These are phyloP conservation scores for Beauveria pseudobassiana DNA, from an alignment of 2,329 filamentous ascomycete species.

Conservation along the genomic window DNA sequence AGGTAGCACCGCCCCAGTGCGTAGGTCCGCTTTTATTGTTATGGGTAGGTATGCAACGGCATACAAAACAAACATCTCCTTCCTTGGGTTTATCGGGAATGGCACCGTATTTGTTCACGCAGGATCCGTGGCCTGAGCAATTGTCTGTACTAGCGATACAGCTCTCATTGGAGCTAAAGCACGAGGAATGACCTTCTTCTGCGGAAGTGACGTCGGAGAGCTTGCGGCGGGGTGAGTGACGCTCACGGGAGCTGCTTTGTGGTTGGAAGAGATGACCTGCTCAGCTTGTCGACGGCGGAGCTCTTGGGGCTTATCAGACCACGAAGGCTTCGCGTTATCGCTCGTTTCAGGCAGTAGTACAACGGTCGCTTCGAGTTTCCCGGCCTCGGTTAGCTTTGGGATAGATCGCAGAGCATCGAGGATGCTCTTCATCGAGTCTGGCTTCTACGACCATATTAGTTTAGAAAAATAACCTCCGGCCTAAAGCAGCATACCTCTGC, in stretches of 20 bases:
- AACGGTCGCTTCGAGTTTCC: slow-evolving; percentile 49
- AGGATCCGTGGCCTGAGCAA: slow-evolving; percentile 78
- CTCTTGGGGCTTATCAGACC: slow-evolving; percentile 34
- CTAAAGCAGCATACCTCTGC: slow-evolving; percentile 29
- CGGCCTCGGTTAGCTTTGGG: slow-evolving; percentile 35
- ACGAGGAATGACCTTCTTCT: slow-evolving; percentile 49
- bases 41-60: slow-evolving; percentile 60
- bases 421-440: slow-evolving; percentile 21
- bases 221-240: slow-evolving; percentile 16
- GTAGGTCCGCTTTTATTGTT: slow-evolving; percentile 52
- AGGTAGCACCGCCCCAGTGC: slow-evolving; percentile 77
- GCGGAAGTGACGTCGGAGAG: slow-evolving; percentile 29
- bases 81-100: slow-evolving; percentile 18
- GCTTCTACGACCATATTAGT: slow-evolving; percentile 27
- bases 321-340: slow-evolving; percentile 29
- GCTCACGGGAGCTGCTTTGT: slow-evolving; percentile 20
- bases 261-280: slow-evolving; percentile 34
- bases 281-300: slow-evolving; percentile 43
- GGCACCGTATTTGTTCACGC: slow-evolving; percentile 55
- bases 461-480: background rate
- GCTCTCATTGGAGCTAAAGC: slow-evolving; percentile 62
- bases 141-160: slow-evolving; percentile 65
- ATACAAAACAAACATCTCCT: slow-evolving; percentile 61
- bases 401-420: slow-evolving; percentile 39
- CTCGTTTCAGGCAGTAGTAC: slow-evolving; percentile 45